Evolutionary conservation across 78 protist species (phyloP).

Genomic region (Pelomyxa schiedti): DNA sequence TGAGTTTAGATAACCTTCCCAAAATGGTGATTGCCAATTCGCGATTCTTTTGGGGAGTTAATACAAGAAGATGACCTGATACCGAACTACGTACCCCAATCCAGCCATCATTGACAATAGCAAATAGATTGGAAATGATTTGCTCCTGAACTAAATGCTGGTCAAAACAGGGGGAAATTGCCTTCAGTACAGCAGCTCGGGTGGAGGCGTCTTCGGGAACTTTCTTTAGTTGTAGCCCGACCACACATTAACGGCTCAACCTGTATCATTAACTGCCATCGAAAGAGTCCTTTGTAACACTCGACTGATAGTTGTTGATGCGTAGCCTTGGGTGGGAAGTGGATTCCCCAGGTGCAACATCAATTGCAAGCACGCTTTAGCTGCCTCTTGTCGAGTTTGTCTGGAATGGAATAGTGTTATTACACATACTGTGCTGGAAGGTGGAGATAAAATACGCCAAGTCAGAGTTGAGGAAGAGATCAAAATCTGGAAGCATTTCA

Average conservation of each 20-base stretch:
- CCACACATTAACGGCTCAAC: too few species aligned
- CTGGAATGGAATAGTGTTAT: too few species aligned
- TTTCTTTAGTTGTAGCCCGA: too few species aligned
- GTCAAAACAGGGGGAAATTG: conserved; percentile 53
- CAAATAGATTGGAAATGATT: conserved; percentile 47
- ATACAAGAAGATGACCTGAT: too few species aligned
- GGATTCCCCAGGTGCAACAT: neutral
- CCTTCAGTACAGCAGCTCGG: conserved; percentile 45
- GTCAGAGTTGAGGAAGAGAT: too few species aligned
- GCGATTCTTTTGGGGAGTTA: too few species aligned
- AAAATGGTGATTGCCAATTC: conserved; percentile 60
- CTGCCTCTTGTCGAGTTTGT: conserved; percentile 35
- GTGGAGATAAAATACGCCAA: too few species aligned
- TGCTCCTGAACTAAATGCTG: conserved; percentile 64
- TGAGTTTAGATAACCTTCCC: conserved; percentile 76
- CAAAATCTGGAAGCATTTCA: too few species aligned
- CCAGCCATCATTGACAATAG: conserved; percentile 58
- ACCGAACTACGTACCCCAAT: too few species aligned
- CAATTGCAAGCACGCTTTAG: conserved; percentile 15
- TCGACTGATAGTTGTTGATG: conserved; percentile 35
- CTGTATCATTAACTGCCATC: too few species aligned
- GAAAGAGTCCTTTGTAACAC: conserved; percentile 52
- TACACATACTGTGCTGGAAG: too few species aligned
- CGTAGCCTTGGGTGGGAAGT: conserved; percentile 28
- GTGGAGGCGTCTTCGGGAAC: conserved; percentile 56